A percentile compares a stretch with the other conserved stretches of the same genome.
These are phyloP conservation scores for Crithidia fasciculata DNA, from an alignment of 208 protist genomes.

Conservation along the genomic window DNA sequence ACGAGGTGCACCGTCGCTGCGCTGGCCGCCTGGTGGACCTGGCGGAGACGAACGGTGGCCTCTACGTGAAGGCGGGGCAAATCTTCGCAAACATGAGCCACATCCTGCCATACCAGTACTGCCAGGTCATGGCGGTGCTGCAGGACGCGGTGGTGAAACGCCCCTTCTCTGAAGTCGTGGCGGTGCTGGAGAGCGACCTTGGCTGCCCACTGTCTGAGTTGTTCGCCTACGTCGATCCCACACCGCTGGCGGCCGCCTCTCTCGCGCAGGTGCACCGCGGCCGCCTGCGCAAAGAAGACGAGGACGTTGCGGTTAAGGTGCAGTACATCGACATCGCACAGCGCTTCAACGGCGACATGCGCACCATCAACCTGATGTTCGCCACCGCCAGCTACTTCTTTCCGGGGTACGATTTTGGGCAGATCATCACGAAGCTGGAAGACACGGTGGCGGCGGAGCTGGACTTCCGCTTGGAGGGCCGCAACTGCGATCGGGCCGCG, in stretches of 20 bases:
- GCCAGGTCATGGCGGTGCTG: constrained; percentile 74
- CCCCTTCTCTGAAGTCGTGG: constrained; percentile 78
- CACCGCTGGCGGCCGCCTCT: constrained; percentile 86
- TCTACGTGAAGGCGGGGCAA: constrained; percentile 96
- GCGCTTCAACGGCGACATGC: constrained; percentile 90
- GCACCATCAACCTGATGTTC: constrained; percentile 83
- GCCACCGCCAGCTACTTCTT: constrained; percentile 74
- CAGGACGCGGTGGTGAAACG: constrained; percentile 82
- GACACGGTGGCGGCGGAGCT: constrained; percentile 91
- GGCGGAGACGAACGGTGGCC: constrained; percentile 88
- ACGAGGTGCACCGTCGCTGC: constrained; percentile 76
- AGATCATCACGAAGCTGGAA: constrained; percentile 87
- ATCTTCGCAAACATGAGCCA: constrained; percentile 94
- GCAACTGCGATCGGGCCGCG: constrained; percentile 88
- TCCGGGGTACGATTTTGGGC: constrained; percentile 87
- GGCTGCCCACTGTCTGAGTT: constrained; percentile 49
- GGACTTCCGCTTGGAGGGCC: constrained; percentile 94
- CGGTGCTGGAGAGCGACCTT: constrained; percentile 79
- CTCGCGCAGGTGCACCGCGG: constrained; percentile 91
- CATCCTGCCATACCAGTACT: constrained; percentile 92
- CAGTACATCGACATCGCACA: constrained; percentile 91
- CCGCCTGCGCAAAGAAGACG: constrained; percentile 53
- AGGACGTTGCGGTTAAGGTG: constrained; percentile 96
- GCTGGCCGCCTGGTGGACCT: constrained; percentile 77
- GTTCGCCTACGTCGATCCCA: constrained; percentile 71